Evolutionary conservation across 2,329 filamentous ascomycete genomes (phyloP).

Genomic region (Hortaea sp.): DNA sequence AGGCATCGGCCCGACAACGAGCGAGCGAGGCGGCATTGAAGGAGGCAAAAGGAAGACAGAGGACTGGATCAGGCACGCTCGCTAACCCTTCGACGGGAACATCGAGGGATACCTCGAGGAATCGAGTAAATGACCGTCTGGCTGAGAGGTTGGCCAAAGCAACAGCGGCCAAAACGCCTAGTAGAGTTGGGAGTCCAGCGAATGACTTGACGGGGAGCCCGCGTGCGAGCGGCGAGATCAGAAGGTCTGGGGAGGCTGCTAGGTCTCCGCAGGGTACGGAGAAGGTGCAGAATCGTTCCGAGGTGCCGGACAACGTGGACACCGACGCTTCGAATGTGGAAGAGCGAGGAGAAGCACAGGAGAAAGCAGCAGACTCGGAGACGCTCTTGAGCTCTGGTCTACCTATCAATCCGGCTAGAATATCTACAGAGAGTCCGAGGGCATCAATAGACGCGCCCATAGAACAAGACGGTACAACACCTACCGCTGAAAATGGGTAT

Average conservation of each 20-base stretch:
- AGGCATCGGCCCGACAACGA: conserved; percentile 35
- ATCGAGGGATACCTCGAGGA: conserved; percentile 56
- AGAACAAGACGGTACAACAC: conserved; percentile 7
- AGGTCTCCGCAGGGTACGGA: conserved; percentile 13
- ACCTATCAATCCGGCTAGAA: conserved; percentile 25
- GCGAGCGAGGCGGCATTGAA: conserved; percentile 28
- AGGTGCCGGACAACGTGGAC: not conserved
- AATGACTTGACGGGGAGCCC: conserved; percentile 31
- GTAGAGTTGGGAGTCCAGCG: conserved; percentile 45
- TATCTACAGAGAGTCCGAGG: conserved; percentile 20
- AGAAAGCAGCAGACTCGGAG: conserved; percentile 3
- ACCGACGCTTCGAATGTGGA: not conserved
- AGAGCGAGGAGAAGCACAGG: not conserved
- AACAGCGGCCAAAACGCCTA: conserved; percentile 60
- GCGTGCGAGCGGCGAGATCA: conserved; percentile 36
- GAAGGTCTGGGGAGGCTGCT: conserved; percentile 22
- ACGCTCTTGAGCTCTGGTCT: conserved; percentile 22
- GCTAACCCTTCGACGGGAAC: conserved; percentile 29
- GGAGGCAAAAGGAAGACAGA: conserved; percentile 13
- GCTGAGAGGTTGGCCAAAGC: conserved; percentile 86
- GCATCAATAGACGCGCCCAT: conserved; percentile 11
- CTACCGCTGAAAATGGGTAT: conserved; percentile 15
- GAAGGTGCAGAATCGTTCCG: not conserved
- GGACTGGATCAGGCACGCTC: conserved; percentile 16
- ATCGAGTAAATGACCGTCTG: conserved; percentile 65